Evolutionary conservation across 257 asterid genomes (phyloP).

Genomic region (Gentiana straminea): DNA sequence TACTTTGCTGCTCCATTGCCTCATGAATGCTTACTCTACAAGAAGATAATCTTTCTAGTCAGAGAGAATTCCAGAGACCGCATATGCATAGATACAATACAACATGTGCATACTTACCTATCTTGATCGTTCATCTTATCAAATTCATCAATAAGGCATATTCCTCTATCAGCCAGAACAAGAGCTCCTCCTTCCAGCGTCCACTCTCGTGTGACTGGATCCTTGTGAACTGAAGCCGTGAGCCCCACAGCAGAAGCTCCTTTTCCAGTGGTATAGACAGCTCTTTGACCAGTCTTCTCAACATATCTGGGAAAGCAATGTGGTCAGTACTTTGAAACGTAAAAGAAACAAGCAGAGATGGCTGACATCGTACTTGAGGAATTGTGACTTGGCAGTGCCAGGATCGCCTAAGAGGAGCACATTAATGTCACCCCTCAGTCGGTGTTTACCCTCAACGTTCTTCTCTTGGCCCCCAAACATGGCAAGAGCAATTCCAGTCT

Average conservation of each 20-base stretch:
- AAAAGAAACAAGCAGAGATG: slow-evolving; percentile 10
- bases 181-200: slow-evolving; percentile 98
- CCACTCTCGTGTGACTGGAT: slow-evolving; percentile 95
- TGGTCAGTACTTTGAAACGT: slow-evolving; percentile 6
- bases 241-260: slow-evolving; percentile 98
- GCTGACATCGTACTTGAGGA: slow-evolving; percentile 61
- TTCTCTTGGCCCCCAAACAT: slow-evolving; percentile 98
- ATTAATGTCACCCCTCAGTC: slow-evolving; percentile 86
- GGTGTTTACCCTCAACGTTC: slow-evolving; percentile 81
- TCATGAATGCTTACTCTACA: slow-evolving; percentile 94
- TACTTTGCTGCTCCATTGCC: slow-evolving; percentile 98
- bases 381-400: slow-evolving; percentile 96
- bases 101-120: slow-evolving; percentile 32
- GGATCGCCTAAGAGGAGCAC: slow-evolving; percentile 94
- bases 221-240: slow-evolving; percentile 94
- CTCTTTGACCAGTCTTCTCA: slow-evolving; percentile 88
- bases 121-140: slow-evolving; percentile 98
- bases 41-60: slow-evolving; percentile 7
- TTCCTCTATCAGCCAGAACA: slow-evolving; percentile 96
- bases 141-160: slow-evolving; percentile 94
- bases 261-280: slow-evolving; percentile 94
- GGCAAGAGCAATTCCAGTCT: slow-evolving; percentile 91
- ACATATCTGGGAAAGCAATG: slow-evolving; percentile 42
- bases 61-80: slow-evolving; percentile 14
- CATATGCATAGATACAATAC: not conserved